Evolutionary conservation across 768 basidiomycete species (phyloP), one percentile per base, ranked within the genome.

Genomic region (Neoboletus brunneissimus): DNA sequence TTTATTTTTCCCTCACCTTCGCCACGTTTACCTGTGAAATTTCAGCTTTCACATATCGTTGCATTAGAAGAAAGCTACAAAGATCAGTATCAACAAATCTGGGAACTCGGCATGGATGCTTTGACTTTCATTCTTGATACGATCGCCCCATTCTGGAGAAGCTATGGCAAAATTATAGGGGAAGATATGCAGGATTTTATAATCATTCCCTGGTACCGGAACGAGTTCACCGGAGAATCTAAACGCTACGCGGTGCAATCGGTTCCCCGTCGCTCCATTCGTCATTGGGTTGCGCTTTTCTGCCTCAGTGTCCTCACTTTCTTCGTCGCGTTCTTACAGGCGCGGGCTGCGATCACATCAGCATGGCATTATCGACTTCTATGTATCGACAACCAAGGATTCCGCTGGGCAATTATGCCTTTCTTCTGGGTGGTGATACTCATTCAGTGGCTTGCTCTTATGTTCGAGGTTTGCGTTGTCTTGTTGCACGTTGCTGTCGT

Each of bases 101-200:
- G 88, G 88, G 89, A 90, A 58, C 75, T 91, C 53, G 89, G 85
- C 18, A 85, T 90, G 80, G 87, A 89, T 55, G 85, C 84, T 0
- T 75, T 91, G 53, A 90, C 89, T 0, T 79, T 91, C 54, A 71
- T 91, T 48, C 76, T 91, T 43, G 89, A 90, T 63, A 85, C 83
- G 3, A 84, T 91, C 15, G 83, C 89, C 1, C 89, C 89, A 0
- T 82, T 91, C 65, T 91, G 89, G 89, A 77, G 89, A 58, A 88
- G 80, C 34, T 89, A 91, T 57, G 89, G 89, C 51, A 89, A 87
- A 64, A 81, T 82, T n/a, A 89, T 91, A 50, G 87, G 88, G 32
- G 82, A 88, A 65, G 89, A 91, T 63, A 79, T 89, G 43, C 84
- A 85, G 46, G 88, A 89, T 58, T 91, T 91, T 66, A 81, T 91